phyloP scores from a whole-genome alignment of 371 early-diverging fungal species.

The Lichtheimia ornata region DNA sequence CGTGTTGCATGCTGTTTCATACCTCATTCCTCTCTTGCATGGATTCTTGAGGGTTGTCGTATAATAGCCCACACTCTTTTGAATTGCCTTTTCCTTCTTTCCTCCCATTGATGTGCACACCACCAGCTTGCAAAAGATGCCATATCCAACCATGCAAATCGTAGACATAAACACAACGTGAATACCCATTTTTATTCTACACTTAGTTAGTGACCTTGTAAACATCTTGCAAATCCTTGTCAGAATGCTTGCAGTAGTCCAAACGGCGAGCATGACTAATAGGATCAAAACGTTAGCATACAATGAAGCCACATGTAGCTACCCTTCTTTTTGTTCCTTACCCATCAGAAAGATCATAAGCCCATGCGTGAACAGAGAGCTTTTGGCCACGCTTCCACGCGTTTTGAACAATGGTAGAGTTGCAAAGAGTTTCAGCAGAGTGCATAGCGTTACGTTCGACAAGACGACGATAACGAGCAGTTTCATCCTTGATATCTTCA shows the following conservation, averaged over 20 bases:
- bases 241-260: not conserved
- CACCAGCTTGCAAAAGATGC: no score
- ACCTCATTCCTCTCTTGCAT: no score
- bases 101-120: no score
- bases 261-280: conserved; percentile 9
- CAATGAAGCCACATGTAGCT: no score
- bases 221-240: not conserved
- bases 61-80: no score
- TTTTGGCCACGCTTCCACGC: conserved; percentile 82
- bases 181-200: not conserved
- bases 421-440: conserved; percentile 73
- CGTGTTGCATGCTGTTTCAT: no score
- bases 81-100: no score
- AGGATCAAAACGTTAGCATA: no score
- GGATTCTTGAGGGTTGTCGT: no score
- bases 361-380: conserved; percentile 84
- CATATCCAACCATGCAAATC: no score
- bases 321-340: conserved; percentile 10
- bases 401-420: conserved; percentile 78
- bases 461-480: conserved; percentile 52
- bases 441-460: conserved; percentile 78
- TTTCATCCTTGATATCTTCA: conserved; percentile 36
- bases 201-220: conserved; percentile 8
- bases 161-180: no score
- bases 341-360: conserved; percentile 77